These are phyloP conservation scores for Chytridiales sp. DNA, from an alignment of 371 early-diverging fungal species.

Conservation along the genomic window DNA sequence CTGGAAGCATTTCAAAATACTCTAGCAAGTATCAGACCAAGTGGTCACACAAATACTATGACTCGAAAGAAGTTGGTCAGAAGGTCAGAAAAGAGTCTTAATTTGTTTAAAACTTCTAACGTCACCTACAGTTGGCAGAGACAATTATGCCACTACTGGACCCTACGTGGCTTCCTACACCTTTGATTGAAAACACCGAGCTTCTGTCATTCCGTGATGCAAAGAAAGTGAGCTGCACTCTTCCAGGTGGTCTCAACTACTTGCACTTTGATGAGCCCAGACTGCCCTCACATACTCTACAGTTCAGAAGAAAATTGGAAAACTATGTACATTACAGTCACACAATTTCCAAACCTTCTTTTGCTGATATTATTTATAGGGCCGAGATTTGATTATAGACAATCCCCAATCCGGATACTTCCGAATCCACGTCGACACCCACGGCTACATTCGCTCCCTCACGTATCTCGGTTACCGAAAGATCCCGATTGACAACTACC, in stretches of 20 bases:
- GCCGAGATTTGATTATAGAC: constrained; percentile 45
- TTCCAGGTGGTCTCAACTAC: constrained; percentile 40
- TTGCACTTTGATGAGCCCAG: constrained; percentile 46
- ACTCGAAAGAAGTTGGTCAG: constrained; percentile 44
- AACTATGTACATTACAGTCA: constrained; percentile 37
- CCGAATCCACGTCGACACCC: constrained; percentile 41
- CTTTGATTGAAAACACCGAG: constrained; percentile 20
- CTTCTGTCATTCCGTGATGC: constrained; percentile 31
- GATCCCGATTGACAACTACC: constrained; percentile 41
- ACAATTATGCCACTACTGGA: constrained; percentile 41
- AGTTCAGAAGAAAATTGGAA: constrained; percentile 25
- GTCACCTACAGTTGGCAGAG: constrained; percentile 32
- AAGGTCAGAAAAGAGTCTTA: constrained; percentile 26
- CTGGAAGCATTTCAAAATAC: constrained; percentile 48
- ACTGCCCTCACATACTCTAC: constrained; percentile 34
- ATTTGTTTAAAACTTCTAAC: constrained; percentile 1
- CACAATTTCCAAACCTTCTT: neutral
- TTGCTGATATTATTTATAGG: constrained; percentile 21
- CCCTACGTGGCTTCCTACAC: constrained; percentile 19
- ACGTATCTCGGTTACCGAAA: constrained; percentile 40
- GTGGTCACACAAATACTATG: constrained; percentile 43
- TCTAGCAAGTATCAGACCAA: constrained; percentile 44
- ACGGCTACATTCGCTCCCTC: constrained; percentile 43
- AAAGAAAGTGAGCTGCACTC: constrained; percentile 31
- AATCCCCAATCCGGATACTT: constrained; percentile 33